Evolutionary conservation across 2,329 filamentous ascomycete species (phyloP).

Genomic region (Aurifilum marmelostoma): DNA sequence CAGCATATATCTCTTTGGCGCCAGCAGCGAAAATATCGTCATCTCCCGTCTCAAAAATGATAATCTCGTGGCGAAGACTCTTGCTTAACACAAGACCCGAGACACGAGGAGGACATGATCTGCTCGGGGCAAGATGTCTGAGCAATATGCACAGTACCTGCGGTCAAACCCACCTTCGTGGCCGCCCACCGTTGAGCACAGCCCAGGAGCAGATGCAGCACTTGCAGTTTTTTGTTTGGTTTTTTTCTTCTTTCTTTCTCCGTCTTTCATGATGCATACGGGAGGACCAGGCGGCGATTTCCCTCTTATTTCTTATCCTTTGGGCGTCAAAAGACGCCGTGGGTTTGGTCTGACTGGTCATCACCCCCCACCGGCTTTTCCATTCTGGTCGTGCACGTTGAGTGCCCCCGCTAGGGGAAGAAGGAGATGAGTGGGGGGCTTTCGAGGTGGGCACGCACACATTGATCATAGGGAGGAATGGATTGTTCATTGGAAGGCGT

Average conservation of each 20-base stretch:
- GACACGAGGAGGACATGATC: background rate
- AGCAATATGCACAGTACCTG: background rate
- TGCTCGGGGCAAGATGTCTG: background rate
- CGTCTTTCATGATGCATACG: background rate
- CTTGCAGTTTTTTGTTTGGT: background rate
- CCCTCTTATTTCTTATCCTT: background rate
- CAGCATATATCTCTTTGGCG: background rate
- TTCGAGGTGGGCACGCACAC: background rate
- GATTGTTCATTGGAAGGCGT: background rate
- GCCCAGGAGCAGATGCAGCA: slow-evolving; percentile 1
- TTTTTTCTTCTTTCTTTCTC: background rate
- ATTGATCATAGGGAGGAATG: background rate
- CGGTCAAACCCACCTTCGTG: slow-evolving; percentile 1
- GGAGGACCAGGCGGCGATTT: background rate
- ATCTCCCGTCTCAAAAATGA: background rate
- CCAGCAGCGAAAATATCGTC: background rate
- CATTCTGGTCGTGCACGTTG: background rate
- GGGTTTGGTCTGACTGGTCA: slow-evolving; percentile 5
- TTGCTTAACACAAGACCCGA: background rate
- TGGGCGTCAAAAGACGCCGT: background rate
- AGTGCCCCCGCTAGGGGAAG: background rate
- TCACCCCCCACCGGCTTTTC: background rate
- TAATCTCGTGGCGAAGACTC: background rate
- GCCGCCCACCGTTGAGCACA: background rate
- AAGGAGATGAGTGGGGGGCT: background rate